A percentile compares a stretch with the other conserved stretches of the same genome.
Evolutionary conservation across 768 basidiomycete species (phyloP).

Genomic region (Auricularia sp.): DNA sequence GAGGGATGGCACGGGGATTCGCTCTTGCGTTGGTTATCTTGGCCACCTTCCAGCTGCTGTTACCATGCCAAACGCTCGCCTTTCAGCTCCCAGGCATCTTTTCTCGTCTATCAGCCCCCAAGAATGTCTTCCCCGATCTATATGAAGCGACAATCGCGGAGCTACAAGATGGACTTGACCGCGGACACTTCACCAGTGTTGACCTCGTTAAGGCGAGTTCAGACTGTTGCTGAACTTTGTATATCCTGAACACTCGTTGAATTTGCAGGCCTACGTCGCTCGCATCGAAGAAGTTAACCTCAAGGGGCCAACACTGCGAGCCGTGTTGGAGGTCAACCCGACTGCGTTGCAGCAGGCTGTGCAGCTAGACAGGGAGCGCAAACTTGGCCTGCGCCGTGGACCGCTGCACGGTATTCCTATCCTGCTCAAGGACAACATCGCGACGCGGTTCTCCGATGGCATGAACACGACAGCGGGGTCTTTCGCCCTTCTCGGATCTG

Average conservation of each 20-base stretch:
- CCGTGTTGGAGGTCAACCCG: conserved; percentile 32
- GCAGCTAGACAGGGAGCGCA: conserved; percentile 25
- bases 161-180: conserved; percentile 28
- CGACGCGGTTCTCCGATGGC: conserved; percentile 14
- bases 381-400: conserved; percentile 15
- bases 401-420: conserved; percentile 32
- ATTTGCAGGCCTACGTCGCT: conserved; percentile 28
- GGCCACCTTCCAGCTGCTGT: neutral
- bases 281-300: conserved; percentile 36
- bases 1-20: neutral
- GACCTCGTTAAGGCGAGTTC: conserved; percentile 29
- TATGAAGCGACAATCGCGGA: conserved; percentile 32
- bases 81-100: neutral
- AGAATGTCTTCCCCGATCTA: conserved; percentile 24
- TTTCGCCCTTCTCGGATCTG: conserved; percentile 25
- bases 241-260: no score
- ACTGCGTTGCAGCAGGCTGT: conserved; percentile 28
- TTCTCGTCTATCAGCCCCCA: neutral
- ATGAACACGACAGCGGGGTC: conserved; percentile 36
- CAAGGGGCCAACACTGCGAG: conserved; percentile 27
- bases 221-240: neutral
- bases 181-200: conserved; percentile 29
- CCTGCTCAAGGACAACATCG: conserved; percentile 27
- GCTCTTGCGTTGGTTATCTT: neutral
- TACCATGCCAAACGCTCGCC: neutral